These are phyloP conservation scores for Flaveria brownii DNA, from an alignment of 129 eudicot genomes.

Conservation along the genomic window DNA sequence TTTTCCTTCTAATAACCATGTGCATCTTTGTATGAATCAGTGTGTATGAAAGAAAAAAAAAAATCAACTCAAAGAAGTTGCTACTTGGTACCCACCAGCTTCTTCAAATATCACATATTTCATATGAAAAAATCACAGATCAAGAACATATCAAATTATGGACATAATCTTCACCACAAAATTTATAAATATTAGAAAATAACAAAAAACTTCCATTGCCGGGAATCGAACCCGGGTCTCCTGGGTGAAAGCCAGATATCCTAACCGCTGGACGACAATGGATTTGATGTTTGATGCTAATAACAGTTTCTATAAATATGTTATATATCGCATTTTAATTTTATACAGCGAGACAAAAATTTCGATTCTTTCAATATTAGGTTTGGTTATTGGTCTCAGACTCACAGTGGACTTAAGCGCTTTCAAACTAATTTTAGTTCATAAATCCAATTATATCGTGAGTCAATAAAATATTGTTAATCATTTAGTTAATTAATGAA, in stretches of 20 bases:
- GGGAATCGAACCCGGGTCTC: conserved; percentile 99
- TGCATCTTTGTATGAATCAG: background rate
- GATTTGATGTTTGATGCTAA: conserved; percentile 36
- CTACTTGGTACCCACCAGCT: conserved; percentile 19
- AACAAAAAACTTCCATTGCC: conserved; percentile 42
- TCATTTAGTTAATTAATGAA: no score
- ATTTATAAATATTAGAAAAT: background rate
- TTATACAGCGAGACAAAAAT: no score
- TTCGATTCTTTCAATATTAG: no score
- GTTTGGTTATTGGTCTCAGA: no score
- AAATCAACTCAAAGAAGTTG: conserved; percentile 12
- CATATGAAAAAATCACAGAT: background rate
- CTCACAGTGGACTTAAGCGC: no score
- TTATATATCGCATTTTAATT: no score
- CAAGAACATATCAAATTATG: no score
- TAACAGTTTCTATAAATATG: no score
- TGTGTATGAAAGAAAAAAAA: background rate
- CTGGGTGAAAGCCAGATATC: conserved; percentile 99
- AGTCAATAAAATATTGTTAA: no score
- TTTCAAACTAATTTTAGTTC: no score
- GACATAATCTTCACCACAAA: background rate
- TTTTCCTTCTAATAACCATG: background rate
- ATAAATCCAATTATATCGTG: no score
- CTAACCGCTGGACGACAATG: conserved; percentile 99
- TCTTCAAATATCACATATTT: background rate